Percentiles rank a stretch among this genome's conserved stretches.
Evolutionary conservation across 2,329 filamentous ascomycete genomes (phyloP).

Genomic region (Mycosphaerella sp.): DNA sequence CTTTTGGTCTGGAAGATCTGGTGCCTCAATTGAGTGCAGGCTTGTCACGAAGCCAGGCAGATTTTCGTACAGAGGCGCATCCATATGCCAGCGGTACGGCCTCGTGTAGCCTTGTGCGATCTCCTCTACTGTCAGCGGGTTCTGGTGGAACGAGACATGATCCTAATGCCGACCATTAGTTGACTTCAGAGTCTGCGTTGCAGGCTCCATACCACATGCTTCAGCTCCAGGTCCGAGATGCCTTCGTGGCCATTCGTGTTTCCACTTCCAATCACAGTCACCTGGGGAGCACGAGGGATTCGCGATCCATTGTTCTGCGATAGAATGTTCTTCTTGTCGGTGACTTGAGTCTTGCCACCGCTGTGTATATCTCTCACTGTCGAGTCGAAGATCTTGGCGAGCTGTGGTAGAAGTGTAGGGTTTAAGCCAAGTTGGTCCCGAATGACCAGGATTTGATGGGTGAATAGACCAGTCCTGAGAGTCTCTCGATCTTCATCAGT

Average conservation of each 20-base stretch:
- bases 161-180: background rate
- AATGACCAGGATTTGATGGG: slow-evolving; percentile 20
- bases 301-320: slow-evolving; percentile 10
- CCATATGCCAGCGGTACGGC: slow-evolving; percentile 31
- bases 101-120: slow-evolving; percentile 21
- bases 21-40: slow-evolving; percentile 23
- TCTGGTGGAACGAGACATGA: slow-evolving; percentile 31
- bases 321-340: slow-evolving; percentile 7
- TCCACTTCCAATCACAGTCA: slow-evolving; percentile 22
- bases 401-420: slow-evolving; percentile 13
- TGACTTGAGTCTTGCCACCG: slow-evolving; percentile 20
- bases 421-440: slow-evolving; percentile 18
- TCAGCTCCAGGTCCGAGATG: slow-evolving; percentile 17
- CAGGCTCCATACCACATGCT: slow-evolving; percentile 13
- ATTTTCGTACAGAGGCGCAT: slow-evolving; percentile 29
- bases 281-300: slow-evolving; percentile 19
- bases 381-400: slow-evolving; percentile 21
- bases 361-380: slow-evolving; percentile 19
- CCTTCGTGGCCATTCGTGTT: slow-evolving; percentile 18
- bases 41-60: slow-evolving; percentile 29
- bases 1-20: slow-evolving; percentile 24
- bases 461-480: slow-evolving; percentile 16
- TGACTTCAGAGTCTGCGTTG: background rate
- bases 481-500: slow-evolving; percentile 13
- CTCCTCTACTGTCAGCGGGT: slow-evolving; percentile 16